Evolutionary conservation across 2,329 filamentous ascomycete species (phyloP), one percentile per base, ranked within the genome.

Genomic region (Aspergillus hortae): DNA sequence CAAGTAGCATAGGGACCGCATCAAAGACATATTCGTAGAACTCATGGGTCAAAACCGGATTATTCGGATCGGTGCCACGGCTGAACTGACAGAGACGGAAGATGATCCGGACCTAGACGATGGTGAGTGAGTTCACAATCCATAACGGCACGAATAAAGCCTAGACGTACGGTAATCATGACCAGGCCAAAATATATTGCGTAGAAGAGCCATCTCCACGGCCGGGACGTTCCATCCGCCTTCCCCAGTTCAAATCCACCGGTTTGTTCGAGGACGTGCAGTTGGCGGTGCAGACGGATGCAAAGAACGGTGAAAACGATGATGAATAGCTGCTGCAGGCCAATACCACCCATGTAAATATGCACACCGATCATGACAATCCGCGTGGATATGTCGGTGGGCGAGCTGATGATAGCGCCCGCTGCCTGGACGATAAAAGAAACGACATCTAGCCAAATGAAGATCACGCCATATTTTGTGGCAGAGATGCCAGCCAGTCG

Each of bases 41-140:
- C 57, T 87, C 80, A 50, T 89, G 76, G 58, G 86, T 87, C 6
- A 87, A 75, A 49, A 88, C 76, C 33, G 84, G 68, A 60, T 88
- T 83, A 63, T 86, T 87, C 6, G 19, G 14, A 4, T 73, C 68
- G 6, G 72, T 74, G 9, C 69, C 67, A 15, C 87, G 73, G 1
- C 74, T 70, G 14, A 83, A 86, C 63, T 87, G 82, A 48, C 74
- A 66, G 2, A 87, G 72, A 27, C 83, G 80, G 67, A 80, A 87
- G 56, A 84, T 77, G 62, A 86, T 85, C 32, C 83, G 79, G 25
- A 77, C 64, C 74, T 81, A 43, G 11, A 4, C 10, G 3, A 44
- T 11, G 14, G 1, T 11, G 19, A 25, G 40, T 43, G 6, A 19
- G 19, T 2, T 4, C 10, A 15, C 2, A 30, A 30, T 30, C 1